These are phyloP conservation scores for Lepidopterella palustris DNA, from an alignment of 495 filamentous ascomycete genomes.

Conservation along the genomic window DNA sequence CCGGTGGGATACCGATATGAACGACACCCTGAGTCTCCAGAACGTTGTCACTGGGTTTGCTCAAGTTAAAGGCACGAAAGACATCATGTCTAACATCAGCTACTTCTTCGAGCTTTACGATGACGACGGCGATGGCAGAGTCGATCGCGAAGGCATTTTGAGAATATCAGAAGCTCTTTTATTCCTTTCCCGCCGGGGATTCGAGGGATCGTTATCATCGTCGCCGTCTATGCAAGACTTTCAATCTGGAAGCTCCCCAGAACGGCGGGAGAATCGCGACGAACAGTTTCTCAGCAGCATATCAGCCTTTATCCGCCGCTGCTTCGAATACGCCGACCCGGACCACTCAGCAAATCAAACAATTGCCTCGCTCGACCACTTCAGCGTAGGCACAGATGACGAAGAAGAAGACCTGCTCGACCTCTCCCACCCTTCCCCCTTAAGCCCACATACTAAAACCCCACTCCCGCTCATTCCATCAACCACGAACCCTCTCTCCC, in stretches of 20 bases:
- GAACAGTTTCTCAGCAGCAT: constrained; percentile 86
- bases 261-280: constrained; percentile 47
- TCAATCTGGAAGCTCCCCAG: constrained; percentile 7
- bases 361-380: constrained; percentile 51
- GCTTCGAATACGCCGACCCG: constrained; percentile 97
- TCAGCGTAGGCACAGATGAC: constrained; percentile 73
- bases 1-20: constrained; percentile 75
- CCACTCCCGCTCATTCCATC: constrained; percentile 21
- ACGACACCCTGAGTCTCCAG: constrained; percentile 70
- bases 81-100: constrained; percentile 94
- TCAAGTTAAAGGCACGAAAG: constrained; percentile 79
- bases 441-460: constrained; percentile 15
- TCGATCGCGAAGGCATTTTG: constrained; percentile 95
- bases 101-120: constrained; percentile 98
- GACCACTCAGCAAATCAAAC: constrained; percentile 61
- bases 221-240: constrained; percentile 26
- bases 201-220: constrained; percentile 63
- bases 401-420: constrained; percentile 66
- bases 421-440: constrained; percentile 34
- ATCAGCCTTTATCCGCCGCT: constrained; percentile 88
- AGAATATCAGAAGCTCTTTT: constrained; percentile 90
- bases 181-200: constrained; percentile 80
- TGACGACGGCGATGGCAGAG: constrained; percentile 80
- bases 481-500: constrained; percentile 9
- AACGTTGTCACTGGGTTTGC: constrained; percentile 88